phyloP scores from a whole-genome alignment of 371 early-diverging fungal genomes.

The Coemansia sp. region DNA sequence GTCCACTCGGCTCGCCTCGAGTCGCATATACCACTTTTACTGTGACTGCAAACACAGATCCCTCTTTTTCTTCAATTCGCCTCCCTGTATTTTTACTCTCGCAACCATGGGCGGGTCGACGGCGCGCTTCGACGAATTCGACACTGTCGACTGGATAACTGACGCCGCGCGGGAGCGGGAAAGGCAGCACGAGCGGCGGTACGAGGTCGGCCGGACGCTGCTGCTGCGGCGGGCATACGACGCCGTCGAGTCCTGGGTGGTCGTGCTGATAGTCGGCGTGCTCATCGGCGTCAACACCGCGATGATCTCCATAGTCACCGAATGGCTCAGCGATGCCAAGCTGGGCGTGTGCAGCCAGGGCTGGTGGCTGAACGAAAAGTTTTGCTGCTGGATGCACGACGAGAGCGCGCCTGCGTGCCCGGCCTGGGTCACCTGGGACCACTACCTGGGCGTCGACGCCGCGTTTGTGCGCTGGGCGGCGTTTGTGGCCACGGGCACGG shows the following conservation, averaged over 20 bases:
- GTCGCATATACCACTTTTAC: neutral
- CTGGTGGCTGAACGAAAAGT: slow-evolving; percentile 94
- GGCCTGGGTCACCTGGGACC: slow-evolving; percentile 61
- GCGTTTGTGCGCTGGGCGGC: slow-evolving; percentile 29
- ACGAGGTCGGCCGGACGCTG: neutral
- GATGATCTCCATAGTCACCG: slow-evolving; percentile 81
- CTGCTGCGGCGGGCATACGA: slow-evolving; percentile 64
- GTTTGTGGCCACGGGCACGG: slow-evolving; percentile 41
- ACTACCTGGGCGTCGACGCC: slow-evolving; percentile 51
- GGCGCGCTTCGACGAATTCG: slow-evolving; percentile 81
- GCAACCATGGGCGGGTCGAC: slow-evolving; percentile 13
- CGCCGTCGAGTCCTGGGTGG: slow-evolving; percentile 84
- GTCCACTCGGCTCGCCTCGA: too few species aligned
- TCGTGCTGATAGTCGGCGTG: slow-evolving; percentile 78
- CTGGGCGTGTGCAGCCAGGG: slow-evolving; percentile 82
- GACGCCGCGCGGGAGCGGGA: slow-evolving; percentile 81
- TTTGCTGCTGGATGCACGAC: slow-evolving; percentile 88
- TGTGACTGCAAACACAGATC: neutral
- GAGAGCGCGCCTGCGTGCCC: slow-evolving; percentile 34
- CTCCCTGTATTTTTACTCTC: too few species aligned
- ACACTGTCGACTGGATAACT: slow-evolving; percentile 90
- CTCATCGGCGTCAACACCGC: slow-evolving; percentile 82
- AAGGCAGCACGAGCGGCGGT: slow-evolving; percentile 46
- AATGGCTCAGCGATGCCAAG: slow-evolving; percentile 84
- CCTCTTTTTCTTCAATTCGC: too few species aligned